Evolutionary conservation across 2,329 filamentous ascomycete species (phyloP).

Genomic region (Amesomyces nigricolor): DNA sequence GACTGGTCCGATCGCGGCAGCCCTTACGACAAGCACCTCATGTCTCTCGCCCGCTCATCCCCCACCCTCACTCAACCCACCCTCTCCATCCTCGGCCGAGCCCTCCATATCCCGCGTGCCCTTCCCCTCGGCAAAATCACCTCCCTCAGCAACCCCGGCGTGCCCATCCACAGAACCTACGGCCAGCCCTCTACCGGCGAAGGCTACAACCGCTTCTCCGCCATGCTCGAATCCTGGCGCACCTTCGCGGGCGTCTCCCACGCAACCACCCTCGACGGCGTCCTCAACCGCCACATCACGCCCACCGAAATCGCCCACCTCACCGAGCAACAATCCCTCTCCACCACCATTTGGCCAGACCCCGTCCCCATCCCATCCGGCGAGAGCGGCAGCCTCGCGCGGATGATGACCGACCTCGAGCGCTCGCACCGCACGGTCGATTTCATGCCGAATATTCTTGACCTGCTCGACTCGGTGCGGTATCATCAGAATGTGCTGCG

Average conservation of each 20-base stretch:
- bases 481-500: background rate
- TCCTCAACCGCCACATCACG: background rate
- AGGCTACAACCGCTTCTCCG: background rate
- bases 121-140: background rate
- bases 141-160: background rate
- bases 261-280: background rate
- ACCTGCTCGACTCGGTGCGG: background rate
- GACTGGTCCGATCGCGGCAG: background rate
- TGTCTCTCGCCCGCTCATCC: background rate
- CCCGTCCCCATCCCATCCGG: no score
- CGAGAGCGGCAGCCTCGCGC: background rate
- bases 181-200: background rate
- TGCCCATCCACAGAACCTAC: background rate
- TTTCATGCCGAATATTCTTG: background rate
- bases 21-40: background rate
- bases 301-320: background rate
- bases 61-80: background rate
- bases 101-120: background rate
- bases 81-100: background rate
- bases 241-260: background rate
- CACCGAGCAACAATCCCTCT: background rate
- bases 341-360: no score
- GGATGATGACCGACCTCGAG: background rate
- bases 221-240: background rate
- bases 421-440: background rate